Evolutionary conservation across 768 basidiomycete genomes (phyloP).

Genomic region (Crassisporium funariophilum): DNA sequence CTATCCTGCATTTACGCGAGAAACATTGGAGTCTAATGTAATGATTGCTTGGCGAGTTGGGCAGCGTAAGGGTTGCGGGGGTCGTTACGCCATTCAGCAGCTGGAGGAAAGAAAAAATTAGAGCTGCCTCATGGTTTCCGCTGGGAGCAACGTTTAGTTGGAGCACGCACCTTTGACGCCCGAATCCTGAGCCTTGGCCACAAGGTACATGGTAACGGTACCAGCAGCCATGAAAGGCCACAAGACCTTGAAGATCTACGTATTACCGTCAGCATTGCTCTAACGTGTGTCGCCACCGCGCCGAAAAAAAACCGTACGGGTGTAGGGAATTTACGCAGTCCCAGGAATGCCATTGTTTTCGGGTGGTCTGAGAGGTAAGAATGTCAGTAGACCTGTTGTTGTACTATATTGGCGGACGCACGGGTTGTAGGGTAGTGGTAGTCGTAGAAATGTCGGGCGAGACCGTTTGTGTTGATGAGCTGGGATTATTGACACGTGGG

Average conservation of each 20-base stretch:
- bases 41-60: conserved; percentile 66
- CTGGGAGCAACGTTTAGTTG: background rate
- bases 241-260: conserved; percentile 69
- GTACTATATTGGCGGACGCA: background rate
- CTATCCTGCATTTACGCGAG: conserved; percentile 4
- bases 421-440: conserved; percentile 19
- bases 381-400: background rate
- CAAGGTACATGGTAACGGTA: conserved; percentile 63
- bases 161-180: conserved; percentile 68
- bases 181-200: conserved; percentile 66
- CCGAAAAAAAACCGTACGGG: conserved; percentile 50
- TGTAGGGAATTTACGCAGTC: conserved; percentile 80
- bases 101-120: conserved; percentile 26
- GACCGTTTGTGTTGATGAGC: conserved; percentile 40
- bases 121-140: no score
- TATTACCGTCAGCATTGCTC: conserved; percentile 1
- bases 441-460: conserved; percentile 37
- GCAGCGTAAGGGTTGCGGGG: conserved; percentile 83
- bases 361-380: conserved; percentile 2
- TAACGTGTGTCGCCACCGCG: background rate
- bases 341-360: conserved; percentile 68
- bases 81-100: conserved; percentile 69
- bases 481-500: conserved; percentile 31
- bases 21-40: conserved; percentile 38
- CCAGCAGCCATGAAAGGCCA: conserved; percentile 81